phyloP scores from a whole-genome alignment of 2,329 filamentous ascomycete species.

The Colletotrichum lentis region DNA sequence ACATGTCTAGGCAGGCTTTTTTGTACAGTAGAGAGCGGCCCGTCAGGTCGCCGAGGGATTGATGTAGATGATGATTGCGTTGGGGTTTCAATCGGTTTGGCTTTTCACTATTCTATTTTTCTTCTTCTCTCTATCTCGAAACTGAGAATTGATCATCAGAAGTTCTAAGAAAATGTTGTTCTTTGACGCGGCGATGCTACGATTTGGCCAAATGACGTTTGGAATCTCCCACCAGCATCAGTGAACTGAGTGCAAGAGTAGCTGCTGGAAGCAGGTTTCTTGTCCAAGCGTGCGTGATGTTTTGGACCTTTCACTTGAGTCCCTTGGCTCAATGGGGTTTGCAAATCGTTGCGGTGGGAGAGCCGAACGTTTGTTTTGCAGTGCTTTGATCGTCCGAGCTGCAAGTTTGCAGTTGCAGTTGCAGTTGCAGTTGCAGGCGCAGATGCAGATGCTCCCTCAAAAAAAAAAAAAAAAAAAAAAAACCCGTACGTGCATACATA shows the following conservation, averaged over 20 bases:
- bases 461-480: too few species aligned
- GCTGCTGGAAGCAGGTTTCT: not conserved
- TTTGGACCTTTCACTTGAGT: not conserved
- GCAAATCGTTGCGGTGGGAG: not conserved
- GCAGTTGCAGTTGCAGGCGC: too few species aligned
- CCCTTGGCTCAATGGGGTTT: not conserved
- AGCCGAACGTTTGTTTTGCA: not conserved
- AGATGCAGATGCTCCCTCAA: not conserved
- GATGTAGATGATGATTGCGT: constrained; percentile 32
- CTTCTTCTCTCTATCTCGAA: constrained; percentile 28
- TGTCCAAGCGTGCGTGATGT: constrained; percentile 5
- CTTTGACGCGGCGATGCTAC: constrained; percentile 3
- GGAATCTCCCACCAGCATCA: too few species aligned
- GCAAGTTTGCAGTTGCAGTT: not conserved
- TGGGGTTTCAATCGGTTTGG: not conserved
- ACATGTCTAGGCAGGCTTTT: constrained; percentile 4
- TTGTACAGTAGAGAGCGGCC: constrained; percentile 35
- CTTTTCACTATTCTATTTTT: constrained; percentile 1
- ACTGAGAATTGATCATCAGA: constrained; percentile 32
- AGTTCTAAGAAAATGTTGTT: constrained; percentile 26
- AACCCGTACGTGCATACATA: constrained; percentile 13
- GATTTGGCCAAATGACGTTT: not conserved
- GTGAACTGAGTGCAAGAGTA: not conserved
- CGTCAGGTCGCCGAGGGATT: constrained; percentile 10
- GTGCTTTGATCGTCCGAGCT: constrained; percentile 7